Base-by-base conservation (phyloP, 2,329 filamentous ascomycete genomes). In the Bipolaris cookei region DNA sequence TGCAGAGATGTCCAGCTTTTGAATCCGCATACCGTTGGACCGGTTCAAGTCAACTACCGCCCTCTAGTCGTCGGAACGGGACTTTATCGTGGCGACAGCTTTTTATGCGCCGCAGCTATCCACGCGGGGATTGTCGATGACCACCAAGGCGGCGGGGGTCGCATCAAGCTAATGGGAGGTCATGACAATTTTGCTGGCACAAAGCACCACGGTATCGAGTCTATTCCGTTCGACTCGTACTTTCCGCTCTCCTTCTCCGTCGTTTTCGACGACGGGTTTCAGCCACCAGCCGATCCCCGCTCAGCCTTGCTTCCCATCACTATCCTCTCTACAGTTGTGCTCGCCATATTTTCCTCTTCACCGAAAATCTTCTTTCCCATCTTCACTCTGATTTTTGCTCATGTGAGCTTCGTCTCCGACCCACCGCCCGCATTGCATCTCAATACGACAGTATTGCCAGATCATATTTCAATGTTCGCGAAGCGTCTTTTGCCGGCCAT, bases 221-320 rank as follows among this genome's bases (percentile, higher is more conserved):
- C 92, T 57, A 81, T 91, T 48, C 83, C 78, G 1, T 98, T 98
- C 70, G 86, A 92, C 62, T 93, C 92, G 0, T 90, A 90, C 63
- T 99, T 99, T 67, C 94, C 94, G 1, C 87, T 91, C 16, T 88
- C 92, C 0, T 97, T 91, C 73, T 86, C 85, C n/a, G 96, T 98
- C 62, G 77, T 89, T 5, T 77, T 81, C 4, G 82, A 83, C 25
- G 80, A 90, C 8, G 77, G 82, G 14, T 89, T 91, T 67, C 83
- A 84, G 39, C 88, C 91, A 11, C 81, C 82, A 50, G 54, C 50
- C 1, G 94, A 97, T 74, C 85, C 89, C 59, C 84, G 92, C 35
- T 97, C 92, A 91, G 82, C 86, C 2, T 79, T 97, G 4, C 83
- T 98, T 8, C 88, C 85, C 13, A 82, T 97, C 11, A 95, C 92